Percentiles rank a stretch among this genome's conserved stretches.
Conservation (phyloP, 805 yeast genomes). For the Sugiyamaella chiloensis region DNA sequence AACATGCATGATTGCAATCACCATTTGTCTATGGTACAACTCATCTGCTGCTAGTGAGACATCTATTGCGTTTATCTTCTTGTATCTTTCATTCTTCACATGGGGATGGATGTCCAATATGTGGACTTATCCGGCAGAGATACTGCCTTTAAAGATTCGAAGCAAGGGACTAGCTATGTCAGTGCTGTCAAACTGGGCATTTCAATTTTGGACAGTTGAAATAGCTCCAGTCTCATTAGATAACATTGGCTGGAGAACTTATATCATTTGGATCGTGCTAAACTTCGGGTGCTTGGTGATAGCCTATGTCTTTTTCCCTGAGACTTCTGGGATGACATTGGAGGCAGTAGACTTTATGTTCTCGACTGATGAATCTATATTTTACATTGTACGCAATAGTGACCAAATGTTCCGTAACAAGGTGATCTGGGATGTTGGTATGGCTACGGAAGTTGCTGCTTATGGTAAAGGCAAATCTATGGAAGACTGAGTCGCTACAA, state of each 20-base stretch:
- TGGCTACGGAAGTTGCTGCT: constrained; percentile 11
- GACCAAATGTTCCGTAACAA: constrained; percentile 13
- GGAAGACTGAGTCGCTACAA: background rate
- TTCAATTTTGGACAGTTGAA: constrained; percentile 31
- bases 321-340: constrained; percentile 42
- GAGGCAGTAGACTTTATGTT: constrained; percentile 38
- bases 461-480: background rate
- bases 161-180: constrained; percentile 41
- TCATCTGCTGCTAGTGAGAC: constrained; percentile 10
- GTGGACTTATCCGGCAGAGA: constrained; percentile 25
- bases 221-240: constrained; percentile 41
- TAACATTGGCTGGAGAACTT: constrained; percentile 43
- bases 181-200: constrained; percentile 20
- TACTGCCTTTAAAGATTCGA: constrained; percentile 32
- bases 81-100: constrained; percentile 16
- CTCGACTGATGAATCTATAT: constrained; percentile 5
- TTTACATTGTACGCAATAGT: constrained; percentile 6
- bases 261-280: constrained; percentile 34
- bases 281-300: constrained; percentile 32
- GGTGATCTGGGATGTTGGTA: constrained; percentile 11
- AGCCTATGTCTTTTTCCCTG: constrained; percentile 39
- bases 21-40: constrained; percentile 8
- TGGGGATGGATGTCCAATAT: constrained; percentile 20
- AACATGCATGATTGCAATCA: constrained; percentile 11
- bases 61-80: constrained; percentile 12